Base-by-base conservation (phyloP, 2,329 filamentous ascomycete genomes). In the Pestalotiopsis sp. region DNA sequence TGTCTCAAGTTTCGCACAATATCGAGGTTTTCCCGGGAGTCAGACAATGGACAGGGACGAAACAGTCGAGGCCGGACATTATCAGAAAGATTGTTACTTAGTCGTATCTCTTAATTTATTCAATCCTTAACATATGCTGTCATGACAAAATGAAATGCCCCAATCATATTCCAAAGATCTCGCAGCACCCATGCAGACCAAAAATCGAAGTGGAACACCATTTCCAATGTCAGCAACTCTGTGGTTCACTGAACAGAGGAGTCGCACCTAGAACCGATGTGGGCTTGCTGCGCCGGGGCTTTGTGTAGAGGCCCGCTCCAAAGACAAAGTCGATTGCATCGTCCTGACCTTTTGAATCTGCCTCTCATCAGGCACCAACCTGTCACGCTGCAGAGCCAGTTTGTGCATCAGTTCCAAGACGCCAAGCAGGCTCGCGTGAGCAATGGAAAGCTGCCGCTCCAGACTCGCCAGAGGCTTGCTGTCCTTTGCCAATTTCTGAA, bases 341-440 rank as follows among this genome's bases (percentile, higher is more conserved):
- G 13, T 14, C 4, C 7, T 49, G 1, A 49, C 2, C 1, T n/a
- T 1, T n/a, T 49, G 13, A 7, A 49, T 14, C 2, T 49, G 41
- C 0, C 1, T 49, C 1, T 49, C 13, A 1, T 49, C 41, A 0
- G 14, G 14, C 0, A 49, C 3, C 14, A n/a, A n/a, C n/a, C 3
- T 49, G 3, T 14, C 41, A 17, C 41, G 41, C 13, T 49, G 41
- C 7, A 49, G 3, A 49, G 14, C 41, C 1, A 49, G 3, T n/a
- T 7, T 14, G 14, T 49, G 41, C 41, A 49, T 49, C 41, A 49
- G 7, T 49, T 49, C 41, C 14, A 49, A 49, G 1, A 49, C 41
- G 4, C 41, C 13, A 1, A 49, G 41, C n/a, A 49, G 14, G 41
- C 41, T 49, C 41, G 3, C 3, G 13, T 49, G 41, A 2, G 41